These are phyloP conservation scores for Schizochytrium sp. DNA, from an alignment of 108 stramenopile genomes.

Conservation along the genomic window DNA sequence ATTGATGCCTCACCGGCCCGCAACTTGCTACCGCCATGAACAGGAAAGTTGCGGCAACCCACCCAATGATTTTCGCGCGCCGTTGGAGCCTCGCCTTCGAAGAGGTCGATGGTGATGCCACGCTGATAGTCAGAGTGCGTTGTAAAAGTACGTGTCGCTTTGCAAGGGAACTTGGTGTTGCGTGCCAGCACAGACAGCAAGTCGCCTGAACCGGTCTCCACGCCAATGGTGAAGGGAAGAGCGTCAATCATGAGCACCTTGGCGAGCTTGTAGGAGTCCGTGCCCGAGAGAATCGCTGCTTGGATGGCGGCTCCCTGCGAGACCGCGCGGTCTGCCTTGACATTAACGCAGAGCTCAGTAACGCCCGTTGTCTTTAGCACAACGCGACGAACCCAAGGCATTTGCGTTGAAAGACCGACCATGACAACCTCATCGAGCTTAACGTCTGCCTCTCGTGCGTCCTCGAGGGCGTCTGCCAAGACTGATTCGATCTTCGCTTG, in stretches of 20 bases:
- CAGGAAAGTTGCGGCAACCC: background rate
- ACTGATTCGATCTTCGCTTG: background rate
- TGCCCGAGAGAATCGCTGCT: conserved; percentile 7
- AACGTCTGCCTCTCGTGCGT: background rate
- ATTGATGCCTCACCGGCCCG: background rate
- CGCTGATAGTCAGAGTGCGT: background rate
- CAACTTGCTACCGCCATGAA: background rate
- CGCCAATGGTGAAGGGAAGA: background rate
- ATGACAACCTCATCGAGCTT: background rate
- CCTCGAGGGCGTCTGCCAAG: background rate
- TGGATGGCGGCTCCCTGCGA: conserved; percentile 9
- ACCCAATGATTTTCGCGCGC: conserved; percentile 10
- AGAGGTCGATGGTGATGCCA: background rate
- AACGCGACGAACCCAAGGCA: conserved; percentile 2
- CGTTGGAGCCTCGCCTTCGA: background rate
- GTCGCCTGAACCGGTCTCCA: background rate
- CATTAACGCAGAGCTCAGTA: background rate
- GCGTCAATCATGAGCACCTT: conserved; percentile 11
- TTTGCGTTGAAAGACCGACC: background rate
- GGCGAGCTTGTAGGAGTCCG: background rate
- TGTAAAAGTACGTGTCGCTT: background rate
- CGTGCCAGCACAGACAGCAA: background rate
- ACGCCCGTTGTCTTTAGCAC: background rate
- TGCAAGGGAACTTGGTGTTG: background rate
- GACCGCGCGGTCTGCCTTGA: background rate